Conservation (phyloP, 2,329 filamentous ascomycete genomes). For the Raffaelea albimanens region DNA sequence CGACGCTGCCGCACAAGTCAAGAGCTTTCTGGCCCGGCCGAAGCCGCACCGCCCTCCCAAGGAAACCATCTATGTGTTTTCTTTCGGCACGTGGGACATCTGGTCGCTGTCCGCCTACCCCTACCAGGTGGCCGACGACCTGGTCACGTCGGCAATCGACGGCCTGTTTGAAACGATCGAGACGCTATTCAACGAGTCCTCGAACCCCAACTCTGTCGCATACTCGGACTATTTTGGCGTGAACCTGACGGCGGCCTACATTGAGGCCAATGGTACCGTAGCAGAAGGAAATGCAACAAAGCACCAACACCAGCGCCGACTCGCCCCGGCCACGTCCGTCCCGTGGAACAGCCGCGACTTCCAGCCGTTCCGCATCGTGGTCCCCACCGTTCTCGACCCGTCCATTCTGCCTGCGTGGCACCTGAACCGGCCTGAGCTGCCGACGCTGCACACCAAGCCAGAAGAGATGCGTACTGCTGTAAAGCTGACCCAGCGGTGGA, state of each 20-base stretch:
- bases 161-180: conserved; percentile 37
- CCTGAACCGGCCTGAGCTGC: conserved; percentile 28
- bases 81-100: conserved; percentile 44
- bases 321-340: conserved; percentile 9
- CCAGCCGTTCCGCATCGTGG: conserved; percentile 36
- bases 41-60: conserved; percentile 22
- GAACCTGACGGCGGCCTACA: too few relatives aligned
- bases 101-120: conserved; percentile 42
- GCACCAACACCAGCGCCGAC: not conserved
- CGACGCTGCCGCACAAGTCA: conserved; percentile 35
- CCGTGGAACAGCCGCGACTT: conserved; percentile 14
- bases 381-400: conserved; percentile 43
- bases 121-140: conserved; percentile 23
- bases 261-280: not conserved
- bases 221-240: conserved; percentile 33
- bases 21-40: conserved; percentile 32
- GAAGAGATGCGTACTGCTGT: conserved; percentile 47
- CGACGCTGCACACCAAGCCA: conserved; percentile 33
- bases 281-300: not conserved
- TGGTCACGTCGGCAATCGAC: conserved; percentile 26
- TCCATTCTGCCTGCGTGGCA: conserved; percentile 45
- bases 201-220: conserved; percentile 31
- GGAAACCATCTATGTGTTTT: conserved; percentile 45
- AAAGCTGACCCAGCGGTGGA: conserved; percentile 41
- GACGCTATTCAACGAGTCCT: conserved; percentile 32